Conservation (phyloP, 2,329 filamentous ascomycete genomes). For the Epichloe baconii region DNA sequence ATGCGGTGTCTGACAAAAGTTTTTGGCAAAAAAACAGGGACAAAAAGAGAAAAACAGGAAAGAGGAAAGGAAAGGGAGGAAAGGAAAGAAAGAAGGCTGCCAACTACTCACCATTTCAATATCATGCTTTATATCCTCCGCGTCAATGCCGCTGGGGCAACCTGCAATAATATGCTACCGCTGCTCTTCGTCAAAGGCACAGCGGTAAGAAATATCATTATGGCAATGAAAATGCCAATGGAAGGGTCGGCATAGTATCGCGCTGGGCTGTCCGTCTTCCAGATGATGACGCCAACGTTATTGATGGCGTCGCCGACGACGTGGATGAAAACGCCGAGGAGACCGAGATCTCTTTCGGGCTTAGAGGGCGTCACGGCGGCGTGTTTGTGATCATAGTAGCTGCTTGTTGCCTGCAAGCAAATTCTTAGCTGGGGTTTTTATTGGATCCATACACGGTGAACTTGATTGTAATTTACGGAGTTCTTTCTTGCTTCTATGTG, state of each 20-base stretch:
- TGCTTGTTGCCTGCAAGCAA: neutral
- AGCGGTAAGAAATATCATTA: slow-evolving; percentile 58
- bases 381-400: slow-evolving; percentile 39
- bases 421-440: neutral
- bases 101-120: slow-evolving; percentile 41
- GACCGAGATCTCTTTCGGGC: slow-evolving; percentile 48
- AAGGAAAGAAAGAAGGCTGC: no score
- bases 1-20: neutral
- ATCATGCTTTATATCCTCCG: slow-evolving; percentile 54
- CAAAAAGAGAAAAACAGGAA: no score
- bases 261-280: slow-evolving; percentile 42
- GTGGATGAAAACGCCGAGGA: slow-evolving; percentile 58
- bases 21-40: neutral
- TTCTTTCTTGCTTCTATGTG: neutral
- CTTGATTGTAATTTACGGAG: neutral
- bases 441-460: neutral
- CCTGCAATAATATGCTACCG: slow-evolving; percentile 55
- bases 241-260: slow-evolving; percentile 62
- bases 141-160: slow-evolving; percentile 43
- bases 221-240: slow-evolving; percentile 52
- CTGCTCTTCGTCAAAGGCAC: slow-evolving; percentile 48
- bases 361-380: slow-evolving; percentile 16
- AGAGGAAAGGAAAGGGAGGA: no score
- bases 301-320: slow-evolving; percentile 62
- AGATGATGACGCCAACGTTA: slow-evolving; percentile 68